phyloP scores from a whole-genome alignment of 768 basidiomycete genomes.

The Tricholoma furcatifolium region DNA sequence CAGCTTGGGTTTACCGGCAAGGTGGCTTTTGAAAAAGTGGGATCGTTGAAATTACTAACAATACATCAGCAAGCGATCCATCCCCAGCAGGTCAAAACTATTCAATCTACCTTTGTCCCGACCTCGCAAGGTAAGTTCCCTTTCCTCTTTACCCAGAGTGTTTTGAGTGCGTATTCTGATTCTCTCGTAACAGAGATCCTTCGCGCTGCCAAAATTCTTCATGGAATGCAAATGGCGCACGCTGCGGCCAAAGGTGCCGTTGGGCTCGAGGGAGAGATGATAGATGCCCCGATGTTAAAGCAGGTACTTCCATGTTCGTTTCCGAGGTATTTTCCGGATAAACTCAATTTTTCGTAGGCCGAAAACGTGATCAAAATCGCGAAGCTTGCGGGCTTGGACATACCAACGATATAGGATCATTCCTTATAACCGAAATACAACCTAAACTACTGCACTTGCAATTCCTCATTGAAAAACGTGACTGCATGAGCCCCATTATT shows the following conservation, averaged over 20 bases:
- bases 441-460: too few relatives aligned
- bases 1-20: slow-evolving; percentile 91
- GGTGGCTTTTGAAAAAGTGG: slow-evolving; percentile 33
- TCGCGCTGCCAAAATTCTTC: slow-evolving; percentile 72
- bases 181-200: slow-evolving; percentile 51
- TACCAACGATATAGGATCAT: slow-evolving; percentile 31
- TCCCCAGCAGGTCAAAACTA: slow-evolving; percentile 75
- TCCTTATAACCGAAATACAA: too few relatives aligned
- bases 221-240: slow-evolving; percentile 61
- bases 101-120: slow-evolving; percentile 80
- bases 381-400: slow-evolving; percentile 49
- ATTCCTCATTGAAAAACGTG: too few relatives aligned
- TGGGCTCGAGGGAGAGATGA: slow-evolving; percentile 82
- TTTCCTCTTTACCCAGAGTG: not conserved
- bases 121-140: slow-evolving; percentile 54
- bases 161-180: not conserved
- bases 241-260: slow-evolving; percentile 60
- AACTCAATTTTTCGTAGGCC: slow-evolving; percentile 25
- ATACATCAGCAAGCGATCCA: slow-evolving; percentile 86
- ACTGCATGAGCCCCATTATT: not conserved
- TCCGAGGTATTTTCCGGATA: not conserved
- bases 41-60: not conserved
- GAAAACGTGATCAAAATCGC: slow-evolving; percentile 53
- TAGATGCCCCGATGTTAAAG: slow-evolving; percentile 89
- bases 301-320: slow-evolving; percentile 43